These are phyloP conservation scores for Eucalyptus pauciflora DNA, from an alignment of 345 rosid genomes.

Conservation along the genomic window DNA sequence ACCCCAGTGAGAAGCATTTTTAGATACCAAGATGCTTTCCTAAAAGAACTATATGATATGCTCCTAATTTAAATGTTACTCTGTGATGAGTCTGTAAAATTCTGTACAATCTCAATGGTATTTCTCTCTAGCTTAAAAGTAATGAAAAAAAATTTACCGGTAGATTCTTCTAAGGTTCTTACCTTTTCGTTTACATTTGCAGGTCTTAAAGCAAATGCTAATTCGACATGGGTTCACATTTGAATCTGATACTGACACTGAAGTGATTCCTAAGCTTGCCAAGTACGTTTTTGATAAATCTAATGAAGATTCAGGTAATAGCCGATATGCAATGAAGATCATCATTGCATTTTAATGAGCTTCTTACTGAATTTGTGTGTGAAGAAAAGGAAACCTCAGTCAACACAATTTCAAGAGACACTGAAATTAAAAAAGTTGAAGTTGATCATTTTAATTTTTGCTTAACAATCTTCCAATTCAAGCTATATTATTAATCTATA, in stretches of 20 bases:
- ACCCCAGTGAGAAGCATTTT: not conserved
- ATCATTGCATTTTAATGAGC: not conserved
- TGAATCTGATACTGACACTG: constrained; percentile 91
- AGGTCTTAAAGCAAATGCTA: constrained; percentile 75
- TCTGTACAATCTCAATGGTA: not conserved
- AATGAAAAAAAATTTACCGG: not conserved
- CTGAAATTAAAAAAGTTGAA: not conserved
- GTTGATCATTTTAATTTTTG: not conserved
- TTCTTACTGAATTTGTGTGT: not conserved
- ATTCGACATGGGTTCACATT: constrained; percentile 80
- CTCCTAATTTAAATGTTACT: not conserved
- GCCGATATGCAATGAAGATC: not conserved
- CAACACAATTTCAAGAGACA: not conserved
- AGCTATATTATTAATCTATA: not conserved
- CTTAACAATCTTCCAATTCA: not conserved
- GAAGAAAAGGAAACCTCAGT: not conserved
- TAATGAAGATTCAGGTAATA: constrained; percentile 25
- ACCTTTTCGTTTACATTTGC: not conserved
- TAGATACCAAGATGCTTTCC: not conserved
- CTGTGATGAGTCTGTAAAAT: not conserved
- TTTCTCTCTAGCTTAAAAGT: not conserved
- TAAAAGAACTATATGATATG: not conserved
- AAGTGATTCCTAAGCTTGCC: constrained; percentile 95
- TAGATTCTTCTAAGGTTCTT: not conserved
- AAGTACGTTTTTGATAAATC: constrained; percentile 87